Base-by-base conservation (phyloP, 257 asterid genomes). In the Solanum chmielewskii region DNA sequence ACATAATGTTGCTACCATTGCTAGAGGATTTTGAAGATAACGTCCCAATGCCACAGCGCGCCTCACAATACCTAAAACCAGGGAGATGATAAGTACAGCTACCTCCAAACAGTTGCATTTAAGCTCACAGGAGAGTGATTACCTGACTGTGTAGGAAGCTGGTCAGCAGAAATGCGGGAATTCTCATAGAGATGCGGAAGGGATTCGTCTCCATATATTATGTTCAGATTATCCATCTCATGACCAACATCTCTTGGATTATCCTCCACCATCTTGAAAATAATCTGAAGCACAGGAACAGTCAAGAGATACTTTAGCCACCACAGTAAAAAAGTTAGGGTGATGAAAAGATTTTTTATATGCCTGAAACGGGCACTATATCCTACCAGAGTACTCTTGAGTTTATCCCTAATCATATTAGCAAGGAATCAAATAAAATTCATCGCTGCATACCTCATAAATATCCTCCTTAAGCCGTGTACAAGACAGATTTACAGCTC, bases 21-120 rank as follows among this genome's bases (percentile, higher is more conserved):
- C 97, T 52, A 97, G 71, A 56, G 99, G 99, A 91, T 94, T 97
- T 90, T 97, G 99, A 86, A 95, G 97, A 89, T 89, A 92, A 70
- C 99, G 97, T 49, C 99, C 99, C 86, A 96, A 95, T 80, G 95
- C 99, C 87, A 94, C 99, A 83, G 99, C 99, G 31, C 99, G 96
- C 91, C 94, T 93, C 85, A 95, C 97, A 90, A 95, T 95, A 71
- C 99, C 99, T 96, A 86, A 69, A 90, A 83, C 47, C 10, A 35
- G 18, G 85, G 74, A 78, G 86, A 10, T 75, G 20, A 83, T 89
- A 73, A 68, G 47, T 31, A 77, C 64, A 20, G 20, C 25, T 70
- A 35, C 25, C 56, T 49, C 69, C 69, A 10, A 81, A 29, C 9
- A 81, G 74, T 12, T 29, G 69, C 7, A 73, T 89, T 88, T 35